phyloP scores from a whole-genome alignment of 2,329 filamentous ascomycete genomes.

The Mycosphaerella sp. region DNA sequence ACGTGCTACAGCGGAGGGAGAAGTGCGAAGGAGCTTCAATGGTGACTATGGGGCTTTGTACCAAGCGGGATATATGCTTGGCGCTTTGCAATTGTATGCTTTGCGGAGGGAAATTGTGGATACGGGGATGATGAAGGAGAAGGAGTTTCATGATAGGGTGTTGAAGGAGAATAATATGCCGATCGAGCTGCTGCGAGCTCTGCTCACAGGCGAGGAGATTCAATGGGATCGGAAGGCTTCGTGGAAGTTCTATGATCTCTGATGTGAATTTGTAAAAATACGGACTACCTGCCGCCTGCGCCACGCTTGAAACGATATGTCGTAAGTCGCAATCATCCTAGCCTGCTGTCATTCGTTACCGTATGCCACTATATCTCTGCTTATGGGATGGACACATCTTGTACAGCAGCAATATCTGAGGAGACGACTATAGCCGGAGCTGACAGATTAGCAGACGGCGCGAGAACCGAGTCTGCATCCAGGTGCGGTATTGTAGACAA shows the following conservation, averaged over 20 bases:
- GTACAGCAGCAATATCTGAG: background rate
- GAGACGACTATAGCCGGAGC: slow-evolving; percentile 11
- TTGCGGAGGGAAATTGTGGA: slow-evolving; percentile 47
- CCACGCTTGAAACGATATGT: background rate
- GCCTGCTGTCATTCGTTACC: background rate
- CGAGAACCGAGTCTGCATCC: background rate
- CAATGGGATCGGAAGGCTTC: slow-evolving; percentile 5
- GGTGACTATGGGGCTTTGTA: slow-evolving; percentile 55
- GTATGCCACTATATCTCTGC: background rate
- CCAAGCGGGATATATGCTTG: slow-evolving; percentile 56
- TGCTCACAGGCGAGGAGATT: slow-evolving; percentile 42
- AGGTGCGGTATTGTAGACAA: background rate
- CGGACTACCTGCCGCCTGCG: background rate
- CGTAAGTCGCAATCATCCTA: no score
- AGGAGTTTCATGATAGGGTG: slow-evolving; percentile 51
- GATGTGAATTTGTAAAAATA: background rate
- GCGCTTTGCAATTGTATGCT: slow-evolving; percentile 51
- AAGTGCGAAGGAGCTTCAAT: slow-evolving; percentile 52
- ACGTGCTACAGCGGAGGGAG: slow-evolving; percentile 54
- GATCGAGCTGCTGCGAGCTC: slow-evolving; percentile 49
- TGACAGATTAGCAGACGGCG: background rate
- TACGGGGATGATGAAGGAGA: slow-evolving; percentile 40
- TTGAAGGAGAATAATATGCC: slow-evolving; percentile 50
- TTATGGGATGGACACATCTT: background rate
- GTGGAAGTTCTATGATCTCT: slow-evolving; percentile 16